Evolutionary conservation across 192 early-diverging fungal species (phyloP), one percentile per base, ranked within the genome.

Genomic region (Rhizophlyctis rosea): DNA sequence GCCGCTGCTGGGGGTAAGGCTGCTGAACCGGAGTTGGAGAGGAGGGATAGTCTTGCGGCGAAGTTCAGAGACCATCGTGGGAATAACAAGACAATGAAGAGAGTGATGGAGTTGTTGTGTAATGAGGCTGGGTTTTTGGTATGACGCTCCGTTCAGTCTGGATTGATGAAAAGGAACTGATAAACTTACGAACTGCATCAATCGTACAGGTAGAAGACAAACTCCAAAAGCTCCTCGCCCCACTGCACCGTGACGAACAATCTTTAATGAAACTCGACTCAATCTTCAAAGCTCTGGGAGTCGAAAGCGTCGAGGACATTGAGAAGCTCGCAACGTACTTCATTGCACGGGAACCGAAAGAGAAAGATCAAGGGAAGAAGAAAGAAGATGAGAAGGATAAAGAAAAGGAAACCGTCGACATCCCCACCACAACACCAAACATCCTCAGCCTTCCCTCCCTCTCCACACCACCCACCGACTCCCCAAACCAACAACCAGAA

Each of bases 161-260:
- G n/a, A n/a, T n/a, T n/a, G n/a, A n/a, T n/a, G n/a, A n/a, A n/a
- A n/a, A n/a, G n/a, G n/a, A n/a, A n/a, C n/a, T n/a, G n/a, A n/a
- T n/a, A n/a, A n/a, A n/a, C n/a, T n/a, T n/a, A n/a, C n/a, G n/a
- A n/a, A n/a, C n/a, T n/a, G n/a, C n/a, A n/a, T n/a, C n/a, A n/a
- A n/a, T n/a, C n/a, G n/a, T n/a, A 71, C 74, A n/a, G n/a, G n/a
- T n/a, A 2, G 82, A 84, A 60, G 80, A 82, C 28, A 84, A 82
- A 61, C 64, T 84, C n/a, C 76, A 80, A 55, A 80, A 78, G 55
- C 69, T 84, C 3, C 59, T 84, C 9, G 72, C 73, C 13, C 77
- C 80, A 23, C 54, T 84, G 14, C 76, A 79, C 54, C 61, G 49
- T 29, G 68, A 74, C 56, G 82, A 84, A 51, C 82, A 82, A 50